Evolutionary conservation across 2,329 filamentous ascomycete species (phyloP).

Genomic region (Fusarium udum): DNA sequence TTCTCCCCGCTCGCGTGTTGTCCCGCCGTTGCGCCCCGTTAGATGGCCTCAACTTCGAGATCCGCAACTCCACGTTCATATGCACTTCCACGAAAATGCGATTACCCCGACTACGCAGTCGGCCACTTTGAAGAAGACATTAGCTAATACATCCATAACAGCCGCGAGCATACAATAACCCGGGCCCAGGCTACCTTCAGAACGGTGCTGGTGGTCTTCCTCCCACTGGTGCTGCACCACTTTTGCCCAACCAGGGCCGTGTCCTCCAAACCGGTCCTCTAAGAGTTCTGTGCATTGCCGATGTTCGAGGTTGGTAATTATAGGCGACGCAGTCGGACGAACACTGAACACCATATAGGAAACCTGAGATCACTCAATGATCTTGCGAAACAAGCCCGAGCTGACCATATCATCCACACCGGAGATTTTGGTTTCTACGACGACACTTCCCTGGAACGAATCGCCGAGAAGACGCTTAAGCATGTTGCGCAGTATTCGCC

Average conservation of each 20-base stretch:
- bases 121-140: neutral
- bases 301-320: conserved; percentile 69
- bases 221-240: conserved; percentile 69
- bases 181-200: conserved; percentile 68
- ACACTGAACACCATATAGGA: conserved; percentile 63
- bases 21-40: conserved; percentile 35
- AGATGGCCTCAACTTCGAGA: conserved; percentile 25
- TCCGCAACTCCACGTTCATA: conserved; percentile 25
- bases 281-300: conserved; percentile 75
- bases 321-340: conserved; percentile 21
- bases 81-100: conserved; percentile 4
- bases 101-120: neutral
- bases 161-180: conserved; percentile 59
- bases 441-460: conserved; percentile 91
- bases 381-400: conserved; percentile 90
- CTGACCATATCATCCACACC: conserved; percentile 98
- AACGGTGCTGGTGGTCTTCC: conserved; percentile 67
- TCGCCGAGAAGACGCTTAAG: conserved; percentile 98
- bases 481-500: conserved; percentile 99
- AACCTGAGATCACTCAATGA: conserved; percentile 96
- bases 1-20: conserved; percentile 37
- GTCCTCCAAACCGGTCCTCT: conserved; percentile 72
- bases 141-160: conserved; percentile 43
- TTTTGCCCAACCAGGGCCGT: conserved; percentile 74
- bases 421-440: conserved; percentile 99